A percentile compares a stretch with the other conserved stretches of the same genome.
Evolutionary conservation across 345 rosid species (phyloP).

Genomic region (Melaleuca quinquenervia): DNA sequence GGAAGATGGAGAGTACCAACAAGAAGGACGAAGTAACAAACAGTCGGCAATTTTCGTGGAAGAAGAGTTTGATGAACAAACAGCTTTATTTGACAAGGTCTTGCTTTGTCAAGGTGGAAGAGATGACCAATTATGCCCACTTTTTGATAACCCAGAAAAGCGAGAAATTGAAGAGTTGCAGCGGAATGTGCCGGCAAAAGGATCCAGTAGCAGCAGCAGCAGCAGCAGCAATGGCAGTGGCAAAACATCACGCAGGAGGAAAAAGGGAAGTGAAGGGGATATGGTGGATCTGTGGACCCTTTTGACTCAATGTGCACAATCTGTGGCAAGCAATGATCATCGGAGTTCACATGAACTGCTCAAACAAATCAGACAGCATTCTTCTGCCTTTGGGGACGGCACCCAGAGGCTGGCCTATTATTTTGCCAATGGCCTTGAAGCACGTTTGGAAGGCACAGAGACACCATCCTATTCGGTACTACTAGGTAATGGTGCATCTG

Average conservation of each 20-base stretch:
- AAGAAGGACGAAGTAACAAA: slow-evolving; percentile 36
- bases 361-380: slow-evolving; percentile 52
- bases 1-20: slow-evolving; percentile 14
- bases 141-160: neutral
- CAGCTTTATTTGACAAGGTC: slow-evolving; percentile 32
- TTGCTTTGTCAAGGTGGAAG: slow-evolving; percentile 19
- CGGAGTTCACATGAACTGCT: slow-evolving; percentile 43
- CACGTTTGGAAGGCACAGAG: slow-evolving; percentile 37
- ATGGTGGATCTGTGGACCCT: slow-evolving; percentile 39
- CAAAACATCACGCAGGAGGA: slow-evolving; percentile 7
- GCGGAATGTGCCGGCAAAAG: neutral
- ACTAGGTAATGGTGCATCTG: slow-evolving; percentile 17
- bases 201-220: neutral
- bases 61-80: slow-evolving; percentile 14
- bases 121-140: neutral
- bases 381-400: slow-evolving; percentile 47
- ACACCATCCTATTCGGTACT: slow-evolving; percentile 15
- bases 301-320: slow-evolving; percentile 59
- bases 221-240: neutral
- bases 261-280: slow-evolving; percentile 13
- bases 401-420: slow-evolving; percentile 56
- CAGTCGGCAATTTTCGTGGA: slow-evolving; percentile 28
- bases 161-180: neutral
- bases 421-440: slow-evolving; percentile 54
- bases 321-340: slow-evolving; percentile 48